Conservation (phyloP, 257 asterid species). For the Misopates orontium region DNA sequence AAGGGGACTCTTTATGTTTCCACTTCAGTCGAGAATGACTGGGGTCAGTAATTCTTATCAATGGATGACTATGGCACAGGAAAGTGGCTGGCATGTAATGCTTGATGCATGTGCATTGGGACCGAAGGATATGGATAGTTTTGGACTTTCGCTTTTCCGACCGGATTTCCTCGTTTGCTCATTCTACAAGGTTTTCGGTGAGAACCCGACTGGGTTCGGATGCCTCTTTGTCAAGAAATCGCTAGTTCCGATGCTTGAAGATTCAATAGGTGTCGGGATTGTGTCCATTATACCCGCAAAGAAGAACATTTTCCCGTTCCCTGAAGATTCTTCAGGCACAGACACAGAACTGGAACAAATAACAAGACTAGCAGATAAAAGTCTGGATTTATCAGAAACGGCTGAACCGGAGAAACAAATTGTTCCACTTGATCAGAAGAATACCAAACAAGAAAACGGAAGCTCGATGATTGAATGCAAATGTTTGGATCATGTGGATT, state of each 20-base stretch:
- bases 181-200: slow-evolving; percentile 84
- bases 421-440: background rate
- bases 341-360: slow-evolving; percentile 53
- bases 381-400: slow-evolving; percentile 1
- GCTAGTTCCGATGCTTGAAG: slow-evolving; percentile 50
- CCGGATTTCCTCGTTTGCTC: slow-evolving; percentile 89
- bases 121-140: slow-evolving; percentile 88
- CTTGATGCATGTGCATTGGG: slow-evolving; percentile 88
- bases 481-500: slow-evolving; percentile 82
- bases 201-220: slow-evolving; percentile 93
- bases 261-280: slow-evolving; percentile 55
- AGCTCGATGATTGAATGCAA: slow-evolving; percentile 43
- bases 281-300: slow-evolving; percentile 56
- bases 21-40: slow-evolving; percentile 85
- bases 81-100: slow-evolving; percentile 90
- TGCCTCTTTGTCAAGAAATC: slow-evolving; percentile 81
- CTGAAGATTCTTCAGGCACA: slow-evolving; percentile 60
- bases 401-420: slow-evolving; percentile 26
- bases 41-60: slow-evolving; percentile 84
- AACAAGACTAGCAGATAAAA: slow-evolving; percentile 21
- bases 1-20: slow-evolving; percentile 76
- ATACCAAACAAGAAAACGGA: slow-evolving; percentile 11
- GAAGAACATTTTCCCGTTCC: slow-evolving; percentile 30
- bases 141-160: slow-evolving; percentile 72
- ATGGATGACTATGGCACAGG: slow-evolving; percentile 87